phyloP scores from a whole-genome alignment of 2,329 filamentous ascomycete genomes.

The Xylaria sp. region DNA sequence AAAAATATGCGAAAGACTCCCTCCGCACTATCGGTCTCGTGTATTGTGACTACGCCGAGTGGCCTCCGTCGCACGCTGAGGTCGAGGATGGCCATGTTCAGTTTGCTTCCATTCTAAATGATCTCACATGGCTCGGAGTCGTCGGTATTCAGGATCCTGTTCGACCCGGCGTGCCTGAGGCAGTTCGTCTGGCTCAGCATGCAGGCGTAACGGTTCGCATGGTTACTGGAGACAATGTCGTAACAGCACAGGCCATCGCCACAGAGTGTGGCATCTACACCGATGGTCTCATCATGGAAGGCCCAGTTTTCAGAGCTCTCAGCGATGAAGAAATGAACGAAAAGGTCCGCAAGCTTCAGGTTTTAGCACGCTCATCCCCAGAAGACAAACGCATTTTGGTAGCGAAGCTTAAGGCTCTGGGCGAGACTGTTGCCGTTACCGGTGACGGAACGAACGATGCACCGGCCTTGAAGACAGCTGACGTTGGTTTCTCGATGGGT shows the following conservation, averaged over 20 bases:
- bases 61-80: slow-evolving; percentile 71
- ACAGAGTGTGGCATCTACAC: slow-evolving; percentile 73
- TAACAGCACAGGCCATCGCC: slow-evolving; percentile 76
- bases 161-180: slow-evolving; percentile 68
- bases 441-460: slow-evolving; percentile 73
- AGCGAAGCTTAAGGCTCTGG: slow-evolving; percentile 63
- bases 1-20: slow-evolving; percentile 68
- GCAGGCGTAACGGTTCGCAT: slow-evolving; percentile 76
- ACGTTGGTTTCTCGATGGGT: slow-evolving; percentile 73
- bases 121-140: slow-evolving; percentile 75
- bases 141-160: slow-evolving; percentile 79
- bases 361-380: slow-evolving; percentile 68
- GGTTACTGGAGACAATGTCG: slow-evolving; percentile 76
- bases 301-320: slow-evolving; percentile 68
- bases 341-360: slow-evolving; percentile 64
- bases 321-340: slow-evolving; percentile 63
- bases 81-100: slow-evolving; percentile 66
- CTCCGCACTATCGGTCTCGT: slow-evolving; percentile 77
- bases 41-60: slow-evolving; percentile 73
- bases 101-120: slow-evolving; percentile 66
- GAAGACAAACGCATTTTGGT: slow-evolving; percentile 71
- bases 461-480: slow-evolving; percentile 67
- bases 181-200: slow-evolving; percentile 69
- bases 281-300: slow-evolving; percentile 70
- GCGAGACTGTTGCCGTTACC: slow-evolving; percentile 68